Base-by-base conservation (phyloP, 306 rosid genomes). In the Lagenaria siceraria region DNA sequence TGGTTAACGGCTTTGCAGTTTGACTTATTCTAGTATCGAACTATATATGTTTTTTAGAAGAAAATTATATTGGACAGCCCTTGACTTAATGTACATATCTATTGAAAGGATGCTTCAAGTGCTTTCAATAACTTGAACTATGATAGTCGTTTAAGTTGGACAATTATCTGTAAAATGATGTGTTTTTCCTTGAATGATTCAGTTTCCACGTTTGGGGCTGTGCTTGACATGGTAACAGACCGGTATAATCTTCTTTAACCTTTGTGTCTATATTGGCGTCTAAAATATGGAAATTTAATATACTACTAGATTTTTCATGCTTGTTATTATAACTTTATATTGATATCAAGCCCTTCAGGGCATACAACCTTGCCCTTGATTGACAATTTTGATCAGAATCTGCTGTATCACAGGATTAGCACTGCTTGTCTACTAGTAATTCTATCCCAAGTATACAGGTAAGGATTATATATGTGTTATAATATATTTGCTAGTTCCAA, bases 161-260 rank as follows among this genome's bases (percentile, higher is more conserved):
- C 19, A 21, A 54, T 61, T 74, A 35, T 7, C 79, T 46, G n/a
- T 77, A 46, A 75, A 78, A 14, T 75, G 73, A 75, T 60, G 46
- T 74, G 42, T 29, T 58, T 58, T 40, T 21, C 51, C 27, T 77
- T 78, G 85, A 76, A 73, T 51, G 61, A 49, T 85, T 89, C 89
- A 95, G 99, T 92, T 82, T 92, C 98, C 72, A 95, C 97, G 69
- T 95, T 95, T 83, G 99, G 99, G 78, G 97, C 99, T 78, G 99
- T 95, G 85, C 87, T 95, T 86, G 99, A 95, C 89, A 95, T 95
- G 98, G 85, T 95, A 80, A 90, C 98, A 60, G 99, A 95, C 89
- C 88, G 99, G 99, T 92, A 75, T 4, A 15, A 62, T 42, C 10
- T 27, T 62, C 82, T 56, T 14, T 24, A 33, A 22, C 10, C 78